phyloP scores from a whole-genome alignment of 495 filamentous ascomycete species.

The Poronia punctata region DNA sequence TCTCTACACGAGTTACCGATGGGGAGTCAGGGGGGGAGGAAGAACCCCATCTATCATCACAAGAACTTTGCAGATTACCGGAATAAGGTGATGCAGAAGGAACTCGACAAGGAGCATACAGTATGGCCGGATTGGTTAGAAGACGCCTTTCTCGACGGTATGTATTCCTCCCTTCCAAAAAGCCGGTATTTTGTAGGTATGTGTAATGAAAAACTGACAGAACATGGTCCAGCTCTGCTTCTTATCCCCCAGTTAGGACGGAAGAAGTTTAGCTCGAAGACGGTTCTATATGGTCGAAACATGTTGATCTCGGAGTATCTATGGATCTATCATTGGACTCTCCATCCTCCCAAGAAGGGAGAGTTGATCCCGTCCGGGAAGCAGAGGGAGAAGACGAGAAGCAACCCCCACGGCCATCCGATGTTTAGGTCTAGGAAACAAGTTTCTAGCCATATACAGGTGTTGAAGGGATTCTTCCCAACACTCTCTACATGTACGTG shows the following conservation, averaged over 20 bases:
- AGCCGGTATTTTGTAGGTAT: too few relatives aligned
- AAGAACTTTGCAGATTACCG: conserved; percentile 62
- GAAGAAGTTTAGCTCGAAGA: conserved; percentile 64
- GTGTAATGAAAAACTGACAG: not conserved
- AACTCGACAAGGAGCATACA: conserved; percentile 35
- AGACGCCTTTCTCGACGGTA: conserved; percentile 85
- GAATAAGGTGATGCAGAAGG: conserved; percentile 54
- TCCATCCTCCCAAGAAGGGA: conserved; percentile 26
- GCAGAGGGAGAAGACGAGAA: conserved; percentile 46
- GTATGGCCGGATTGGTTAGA: conserved; percentile 83
- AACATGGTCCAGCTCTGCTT: conserved; percentile 60
- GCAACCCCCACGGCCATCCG: conserved; percentile 20
- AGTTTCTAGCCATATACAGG: conserved; percentile 95
- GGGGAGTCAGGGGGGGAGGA: conserved; percentile 37
- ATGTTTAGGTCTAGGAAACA: conserved; percentile 59
- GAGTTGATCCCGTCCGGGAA: conserved; percentile 48
- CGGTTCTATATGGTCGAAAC: conserved; percentile 76
- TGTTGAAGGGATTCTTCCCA: conserved; percentile 76
- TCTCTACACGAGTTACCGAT: conserved; percentile 28
- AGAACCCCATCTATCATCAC: conserved; percentile 46
- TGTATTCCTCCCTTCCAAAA: too few relatives aligned
- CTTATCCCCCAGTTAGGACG: conserved; percentile 76
- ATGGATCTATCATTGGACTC: conserved; percentile 42
- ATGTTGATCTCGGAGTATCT: conserved; percentile 86
- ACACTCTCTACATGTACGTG: conserved; percentile 23